These are phyloP conservation scores for Anthracocystis panici-leucophaei DNA, from an alignment of 1,284 basidiomycete species.

Conservation along the genomic window DNA sequence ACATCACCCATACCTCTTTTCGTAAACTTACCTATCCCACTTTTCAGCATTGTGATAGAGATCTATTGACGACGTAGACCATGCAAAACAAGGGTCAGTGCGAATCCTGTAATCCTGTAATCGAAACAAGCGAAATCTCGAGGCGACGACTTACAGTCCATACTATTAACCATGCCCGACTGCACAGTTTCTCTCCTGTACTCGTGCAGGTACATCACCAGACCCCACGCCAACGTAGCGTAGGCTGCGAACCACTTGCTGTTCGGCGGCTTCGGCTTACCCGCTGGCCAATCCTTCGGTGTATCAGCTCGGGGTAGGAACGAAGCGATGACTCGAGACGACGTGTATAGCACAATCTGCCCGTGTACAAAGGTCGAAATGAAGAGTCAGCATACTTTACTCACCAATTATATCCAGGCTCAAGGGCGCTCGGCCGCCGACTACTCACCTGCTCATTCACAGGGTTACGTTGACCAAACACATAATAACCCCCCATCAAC, in stretches of 20 bases:
- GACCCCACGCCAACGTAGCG: constrained; percentile 90
- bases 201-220: constrained; percentile 96
- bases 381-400: neutral
- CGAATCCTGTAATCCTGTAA: neutral
- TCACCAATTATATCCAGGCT: neutral
- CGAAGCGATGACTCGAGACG: constrained; percentile 61
- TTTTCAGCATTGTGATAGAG: constrained; percentile 68
- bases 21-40: constrained; percentile 59
- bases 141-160: constrained; percentile 68
- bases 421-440: too few species aligned
- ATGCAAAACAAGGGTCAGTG: neutral
- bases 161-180: constrained; percentile 81
- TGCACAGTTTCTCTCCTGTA: constrained; percentile 88
- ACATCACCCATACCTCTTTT: neutral
- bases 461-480: constrained; percentile 94
- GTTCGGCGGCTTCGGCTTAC: constrained; percentile 71
- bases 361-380: neutral
- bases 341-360: constrained; percentile 89
- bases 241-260: constrained; percentile 85
- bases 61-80: constrained; percentile 37
- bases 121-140: neutral
- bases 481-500: constrained; percentile 87
- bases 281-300: constrained; percentile 55
- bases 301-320: constrained; percentile 66
- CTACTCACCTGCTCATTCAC: constrained; percentile 92